phyloP scores from a whole-genome alignment of 345 rosid species.

The Excoecaria cochinchinensis region DNA sequence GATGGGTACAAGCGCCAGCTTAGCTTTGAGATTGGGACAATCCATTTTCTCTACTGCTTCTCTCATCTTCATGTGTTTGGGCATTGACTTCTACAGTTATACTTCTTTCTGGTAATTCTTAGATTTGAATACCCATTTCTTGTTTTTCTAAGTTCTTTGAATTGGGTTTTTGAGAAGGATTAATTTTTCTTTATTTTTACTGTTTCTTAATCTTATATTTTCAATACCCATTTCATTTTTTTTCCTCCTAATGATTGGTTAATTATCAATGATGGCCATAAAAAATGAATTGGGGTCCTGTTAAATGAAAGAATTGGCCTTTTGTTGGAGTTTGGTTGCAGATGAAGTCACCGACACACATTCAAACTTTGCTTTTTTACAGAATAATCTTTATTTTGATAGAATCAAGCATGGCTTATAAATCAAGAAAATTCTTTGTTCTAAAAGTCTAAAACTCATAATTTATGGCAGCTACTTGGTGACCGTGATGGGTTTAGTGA shows the following conservation, averaged over 20 bases:
- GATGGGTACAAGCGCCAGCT: constrained; percentile 53
- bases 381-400: not conserved
- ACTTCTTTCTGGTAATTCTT: constrained; percentile 55
- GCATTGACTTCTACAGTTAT: constrained; percentile 52
- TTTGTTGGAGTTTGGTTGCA: no score
- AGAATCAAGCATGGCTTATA: not conserved
- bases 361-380: not conserved
- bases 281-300: not conserved
- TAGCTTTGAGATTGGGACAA: constrained; percentile 64
- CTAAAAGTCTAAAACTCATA: not conserved
- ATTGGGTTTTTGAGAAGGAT: not conserved
- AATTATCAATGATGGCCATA: not conserved
- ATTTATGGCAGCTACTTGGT: constrained; percentile 53
- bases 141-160: not conserved
- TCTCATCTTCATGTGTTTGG: constrained; percentile 57
- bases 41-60: constrained; percentile 51
- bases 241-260: not conserved
- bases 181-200: no score
- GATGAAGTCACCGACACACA: not conserved
- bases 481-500: constrained; percentile 62
- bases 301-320: not conserved
- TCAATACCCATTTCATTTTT: not conserved
- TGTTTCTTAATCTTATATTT: no score
- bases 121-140: not conserved
- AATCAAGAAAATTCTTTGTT: not conserved